Percentiles rank a stretch among this genome's conserved stretches.
These are phyloP conservation scores for Fusarium nurragi DNA, from an alignment of 2,329 filamentous ascomycete genomes.

Conservation along the genomic window DNA sequence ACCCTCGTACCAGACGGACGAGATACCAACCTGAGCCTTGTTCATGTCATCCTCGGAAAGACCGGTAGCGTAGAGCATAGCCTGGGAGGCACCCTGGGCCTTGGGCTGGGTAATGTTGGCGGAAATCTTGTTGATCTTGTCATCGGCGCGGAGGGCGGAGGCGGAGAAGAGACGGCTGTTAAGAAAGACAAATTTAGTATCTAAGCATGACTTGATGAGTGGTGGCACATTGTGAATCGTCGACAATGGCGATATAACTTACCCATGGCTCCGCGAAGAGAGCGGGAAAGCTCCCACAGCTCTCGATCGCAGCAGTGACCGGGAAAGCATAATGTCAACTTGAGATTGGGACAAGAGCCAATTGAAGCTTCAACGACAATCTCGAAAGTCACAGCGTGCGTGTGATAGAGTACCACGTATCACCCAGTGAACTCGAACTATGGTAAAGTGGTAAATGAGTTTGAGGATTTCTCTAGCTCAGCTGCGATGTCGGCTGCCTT, in stretches of 20 bases:
- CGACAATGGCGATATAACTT: constrained; percentile 16
- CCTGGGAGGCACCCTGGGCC: constrained; percentile 97
- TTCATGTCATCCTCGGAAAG: constrained; percentile 86
- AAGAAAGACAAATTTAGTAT: constrained; percentile 8
- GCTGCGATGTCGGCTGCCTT: constrained; percentile 45
- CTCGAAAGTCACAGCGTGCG: constrained; percentile 14
- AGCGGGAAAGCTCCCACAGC: constrained; percentile 43
- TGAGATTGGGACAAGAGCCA: constrained; percentile 20
- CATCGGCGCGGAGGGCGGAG: constrained; percentile 58
- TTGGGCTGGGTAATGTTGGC: constrained; percentile 92
- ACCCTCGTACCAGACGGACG: constrained; percentile 96
- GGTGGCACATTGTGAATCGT: not conserved
- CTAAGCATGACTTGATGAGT: not conserved
- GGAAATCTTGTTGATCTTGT: constrained; percentile 84
- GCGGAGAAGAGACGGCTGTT: constrained; percentile 63
- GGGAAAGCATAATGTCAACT: constrained; percentile 43
- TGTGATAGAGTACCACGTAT: constrained; percentile 4
- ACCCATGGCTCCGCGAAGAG: constrained; percentile 43
- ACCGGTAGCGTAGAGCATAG: constrained; percentile 98
- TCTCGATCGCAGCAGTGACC: constrained; percentile 44
- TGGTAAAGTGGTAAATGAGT: constrained; percentile 12
- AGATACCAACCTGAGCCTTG: constrained; percentile 98
- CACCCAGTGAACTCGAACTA: constrained; percentile 12
- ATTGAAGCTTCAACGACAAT: constrained; percentile 31
- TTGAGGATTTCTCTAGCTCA: constrained; percentile 32